phyloP scores from a whole-genome alignment of 2,329 filamentous ascomycete genomes.

The Colletotrichum acutatum region DNA sequence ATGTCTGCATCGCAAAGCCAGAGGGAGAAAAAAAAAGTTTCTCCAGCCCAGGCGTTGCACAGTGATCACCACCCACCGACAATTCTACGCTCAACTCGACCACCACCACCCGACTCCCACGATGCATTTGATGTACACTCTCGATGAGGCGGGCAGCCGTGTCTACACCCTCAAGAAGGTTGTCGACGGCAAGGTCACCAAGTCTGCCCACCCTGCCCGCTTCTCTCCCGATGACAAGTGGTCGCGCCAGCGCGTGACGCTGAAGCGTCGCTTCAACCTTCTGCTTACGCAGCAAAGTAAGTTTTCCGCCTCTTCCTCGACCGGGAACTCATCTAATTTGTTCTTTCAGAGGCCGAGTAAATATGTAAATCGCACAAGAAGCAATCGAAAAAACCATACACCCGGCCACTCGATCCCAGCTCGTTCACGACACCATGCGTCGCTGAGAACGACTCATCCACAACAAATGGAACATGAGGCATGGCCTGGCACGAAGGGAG shows the following conservation, averaged over 20 bases:
- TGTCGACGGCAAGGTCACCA: slow-evolving; percentile 86
- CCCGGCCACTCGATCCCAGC: slow-evolving; percentile 2
- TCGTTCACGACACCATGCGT: slow-evolving; percentile 1
- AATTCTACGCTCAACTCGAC: background rate
- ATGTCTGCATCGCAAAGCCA: background rate
- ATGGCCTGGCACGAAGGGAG: background rate
- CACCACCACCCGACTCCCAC: background rate
- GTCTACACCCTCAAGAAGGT: slow-evolving; percentile 97
- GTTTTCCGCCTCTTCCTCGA: slow-evolving; percentile 39
- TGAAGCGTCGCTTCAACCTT: slow-evolving; percentile 93
- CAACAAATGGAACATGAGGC: background rate
- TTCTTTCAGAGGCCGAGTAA: slow-evolving; percentile 24
- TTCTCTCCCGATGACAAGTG: slow-evolving; percentile 99
- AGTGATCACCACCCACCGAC: background rate
- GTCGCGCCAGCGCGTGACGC: slow-evolving; percentile 92
- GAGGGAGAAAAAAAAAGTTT: slow-evolving; percentile 17
- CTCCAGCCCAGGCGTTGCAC: background rate
- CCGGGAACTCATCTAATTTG: background rate
- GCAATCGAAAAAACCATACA: slow-evolving; percentile 2
- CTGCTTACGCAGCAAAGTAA: slow-evolving; percentile 82
- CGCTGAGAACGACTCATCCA: slow-evolving; percentile 1
- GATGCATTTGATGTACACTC: slow-evolving; percentile 72
- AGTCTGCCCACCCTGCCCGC: slow-evolving; percentile 93
- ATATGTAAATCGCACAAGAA: background rate
- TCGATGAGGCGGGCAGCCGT: slow-evolving; percentile 85